Percentiles rank a stretch among this genome's conserved stretches.
phyloP scores from a whole-genome alignment of 805 yeast species.

The Candida glaebosa region DNA sequence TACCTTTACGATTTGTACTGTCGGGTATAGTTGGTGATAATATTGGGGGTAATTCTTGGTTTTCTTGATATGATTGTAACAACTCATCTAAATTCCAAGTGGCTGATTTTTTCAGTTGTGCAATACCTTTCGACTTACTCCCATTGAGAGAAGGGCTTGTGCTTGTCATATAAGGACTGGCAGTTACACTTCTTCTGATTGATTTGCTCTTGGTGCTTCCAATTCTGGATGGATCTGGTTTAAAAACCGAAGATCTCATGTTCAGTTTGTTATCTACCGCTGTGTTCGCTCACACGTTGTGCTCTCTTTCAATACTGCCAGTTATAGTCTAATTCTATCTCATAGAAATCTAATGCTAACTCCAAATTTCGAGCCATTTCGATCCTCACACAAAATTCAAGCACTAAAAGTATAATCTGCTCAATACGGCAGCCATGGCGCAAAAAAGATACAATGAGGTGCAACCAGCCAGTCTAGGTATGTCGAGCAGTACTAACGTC shows the following conservation, averaged over 20 bases:
- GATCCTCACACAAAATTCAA: background rate
- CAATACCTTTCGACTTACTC: too few species aligned
- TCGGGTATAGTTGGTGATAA: conserved; percentile 38
- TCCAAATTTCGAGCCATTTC: background rate
- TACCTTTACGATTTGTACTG: background rate
- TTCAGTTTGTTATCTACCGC: background rate
- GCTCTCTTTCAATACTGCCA: background rate
- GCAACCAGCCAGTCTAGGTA: conserved; percentile 13
- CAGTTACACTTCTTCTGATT: conserved; percentile 1
- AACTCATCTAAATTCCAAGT: conserved; percentile 41
- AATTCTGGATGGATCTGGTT: conserved; percentile 1
- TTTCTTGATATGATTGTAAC: conserved; percentile 28
- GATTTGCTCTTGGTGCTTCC: background rate
- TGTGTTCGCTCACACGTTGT: background rate
- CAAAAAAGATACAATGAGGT: conserved; percentile 21
- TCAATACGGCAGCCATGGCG: background rate
- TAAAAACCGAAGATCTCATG: conserved; percentile 4
- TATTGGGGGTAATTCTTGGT: conserved; percentile 33
- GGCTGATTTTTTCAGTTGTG: background rate
- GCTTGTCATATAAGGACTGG: background rate
- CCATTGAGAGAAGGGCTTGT: background rate
- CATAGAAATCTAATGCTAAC: background rate
- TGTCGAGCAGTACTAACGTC: conserved; percentile 8
- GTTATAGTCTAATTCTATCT: background rate
- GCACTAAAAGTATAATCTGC: background rate